Evolutionary conservation across 1,284 basidiomycete species (phyloP), one percentile per base, ranked within the genome.

Genomic region (Phellinidium pouzarii): DNA sequence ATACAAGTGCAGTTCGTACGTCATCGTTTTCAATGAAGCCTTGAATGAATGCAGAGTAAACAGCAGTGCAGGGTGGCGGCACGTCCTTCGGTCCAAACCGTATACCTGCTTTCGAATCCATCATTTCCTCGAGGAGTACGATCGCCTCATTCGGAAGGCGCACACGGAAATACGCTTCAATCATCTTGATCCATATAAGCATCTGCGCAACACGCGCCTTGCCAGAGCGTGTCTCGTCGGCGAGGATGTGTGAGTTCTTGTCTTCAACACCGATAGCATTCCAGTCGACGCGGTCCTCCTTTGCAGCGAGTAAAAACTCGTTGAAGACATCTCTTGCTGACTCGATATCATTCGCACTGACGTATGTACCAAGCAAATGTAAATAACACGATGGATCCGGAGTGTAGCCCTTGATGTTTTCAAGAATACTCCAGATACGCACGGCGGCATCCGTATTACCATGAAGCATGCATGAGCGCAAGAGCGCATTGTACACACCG

Each of bases 151-250:
- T 77, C 0, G 83, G 72, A 54, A 83, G 72, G 3, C 81, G 82
- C 29, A 74, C 77, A 17, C 71, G 73, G 71, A 95, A 87, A 68
- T 89, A 84, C 0, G 82, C 79, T 42, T 79, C 72, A 50, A 95
- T 79, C 80, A 94, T 88, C 57, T 76, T 70, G 57, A 84, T 83
- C 81, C 82, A 94, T 1, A 89, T 73, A 31, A 70, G 60, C 26
- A 81, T 68, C 50, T 76, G 73, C 2, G 64, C 60, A 0, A 51
- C 61, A 11, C 65, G 65, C 38, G 60, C 60, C 23, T 44, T 44
- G 27, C 53, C 57, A 3, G 54, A 31, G 20, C 58, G 58, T 14
- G 23, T 26, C 9, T 53, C 51, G 44, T 59, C 50, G 34, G 58
- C 52, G 38, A 58, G 50, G 27, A 48, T 44, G 36, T 48, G 29